phyloP scores from a whole-genome alignment of 1,284 basidiomycete genomes.

The Melampsora occidentalis region DNA sequence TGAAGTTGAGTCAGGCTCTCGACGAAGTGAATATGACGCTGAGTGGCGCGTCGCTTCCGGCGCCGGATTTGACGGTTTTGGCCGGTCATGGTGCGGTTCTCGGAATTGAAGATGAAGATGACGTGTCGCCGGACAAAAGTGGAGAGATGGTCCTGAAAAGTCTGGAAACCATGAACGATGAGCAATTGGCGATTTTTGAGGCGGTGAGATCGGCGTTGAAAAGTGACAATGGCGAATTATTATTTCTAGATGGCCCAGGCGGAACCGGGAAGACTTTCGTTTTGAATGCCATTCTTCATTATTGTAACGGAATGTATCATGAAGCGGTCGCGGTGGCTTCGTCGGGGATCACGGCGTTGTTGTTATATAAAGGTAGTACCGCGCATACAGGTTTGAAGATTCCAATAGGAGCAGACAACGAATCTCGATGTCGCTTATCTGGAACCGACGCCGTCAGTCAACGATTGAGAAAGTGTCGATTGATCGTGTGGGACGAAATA shows the following conservation, averaged over 20 bases:
- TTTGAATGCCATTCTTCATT: slow-evolving; percentile 55
- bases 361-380: slow-evolving; percentile 54
- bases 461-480: background rate
- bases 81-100: too few species aligned
- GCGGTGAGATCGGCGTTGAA: too few species aligned
- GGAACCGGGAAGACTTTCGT: slow-evolving; percentile 61
- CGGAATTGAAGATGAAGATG: too few species aligned
- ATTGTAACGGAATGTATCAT: slow-evolving; percentile 48
- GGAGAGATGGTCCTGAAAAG: too few species aligned
- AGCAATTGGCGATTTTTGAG: slow-evolving; percentile 56
- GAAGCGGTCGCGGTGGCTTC: slow-evolving; percentile 54
- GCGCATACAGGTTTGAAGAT: slow-evolving; percentile 20
- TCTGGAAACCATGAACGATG: slow-evolving; percentile 50
- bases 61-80: too few species aligned
- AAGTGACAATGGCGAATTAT: too few species aligned
- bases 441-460: background rate
- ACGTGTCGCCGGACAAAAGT: too few species aligned
- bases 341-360: slow-evolving; percentile 58
- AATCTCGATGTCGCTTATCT: slow-evolving; percentile 48
- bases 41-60: too few species aligned
- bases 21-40: too few species aligned
- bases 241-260: slow-evolving; percentile 54
- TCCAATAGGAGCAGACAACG: background rate
- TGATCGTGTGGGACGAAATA: slow-evolving; percentile 28
- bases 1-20: too few species aligned